Base-by-base conservation (phyloP, 768 basidiomycete genomes). In the Tremella fuciformis region DNA sequence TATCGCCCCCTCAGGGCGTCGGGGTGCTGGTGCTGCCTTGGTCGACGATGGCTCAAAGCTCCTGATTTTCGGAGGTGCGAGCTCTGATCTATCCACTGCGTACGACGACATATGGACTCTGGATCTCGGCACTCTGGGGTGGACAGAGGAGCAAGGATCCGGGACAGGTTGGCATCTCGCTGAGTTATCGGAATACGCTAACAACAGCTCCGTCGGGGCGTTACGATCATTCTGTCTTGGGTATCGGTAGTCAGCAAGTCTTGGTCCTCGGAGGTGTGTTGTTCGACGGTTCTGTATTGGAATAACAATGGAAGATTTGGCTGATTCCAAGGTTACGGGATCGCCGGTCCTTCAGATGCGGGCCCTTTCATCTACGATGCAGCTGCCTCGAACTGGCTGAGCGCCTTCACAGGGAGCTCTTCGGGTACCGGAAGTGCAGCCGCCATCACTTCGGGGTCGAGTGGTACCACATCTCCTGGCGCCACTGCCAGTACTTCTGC, bases 1-100 rank as follows among this genome's bases (percentile, higher is more conserved):
- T 80, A 1, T 70, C 80, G 8, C 78, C 85, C 73, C 72, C 1
- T 22, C 55, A 18, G 60, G 63, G 18, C 59, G 73, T 46, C 54
- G 73, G 51, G 74, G 73, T 4, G 62, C 60, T 8, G 55, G 66
- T 7, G 40, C 53, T 38, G 59, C 44, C 0, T 34, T 59, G 56
- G 51, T 39, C 37, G 54, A 53, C 29, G 76, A 80, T 19, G 80
- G 80, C 38, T 82, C 81, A 37, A 82, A 81, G 48, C 78, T 89
- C 19, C 76, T 91, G 56, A 84, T 93, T 15, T 88, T 90, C 19
- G 91, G 91, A 3, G 91, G 91, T 6, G 81, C 83, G 25, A 84
- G 88, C 67, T 82, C 81, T 3, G 69, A 58, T 38, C 78, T 85
- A 41, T 37, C 44, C 80, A 56, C 79, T 73, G 66, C 59, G 3